phyloP scores from a whole-genome alignment of 768 basidiomycete species.

The Porphyrellus cyaneotinctus region DNA sequence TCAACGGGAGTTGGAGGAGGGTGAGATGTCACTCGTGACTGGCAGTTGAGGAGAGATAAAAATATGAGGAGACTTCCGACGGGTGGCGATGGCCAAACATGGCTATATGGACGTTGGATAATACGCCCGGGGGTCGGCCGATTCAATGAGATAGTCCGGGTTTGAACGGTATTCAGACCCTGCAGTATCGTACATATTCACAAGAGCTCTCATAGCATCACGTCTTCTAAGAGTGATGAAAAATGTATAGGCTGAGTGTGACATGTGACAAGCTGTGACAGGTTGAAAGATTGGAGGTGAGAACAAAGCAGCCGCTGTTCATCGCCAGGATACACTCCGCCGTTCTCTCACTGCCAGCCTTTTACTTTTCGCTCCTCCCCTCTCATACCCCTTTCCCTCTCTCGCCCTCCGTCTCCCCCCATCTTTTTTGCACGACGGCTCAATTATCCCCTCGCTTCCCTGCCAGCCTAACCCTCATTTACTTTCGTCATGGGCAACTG shows the following conservation, averaged over 20 bases:
- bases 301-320: constrained; percentile 22
- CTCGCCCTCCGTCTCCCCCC: not conserved
- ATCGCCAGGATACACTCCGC: constrained; percentile 9
- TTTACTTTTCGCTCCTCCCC: not conserved
- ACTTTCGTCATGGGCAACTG: constrained; percentile 60
- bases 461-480: not conserved
- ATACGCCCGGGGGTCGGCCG: not conserved
- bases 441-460: not conserved
- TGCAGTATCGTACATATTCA: no score
- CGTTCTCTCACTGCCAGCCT: constrained; percentile 5
- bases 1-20: no score
- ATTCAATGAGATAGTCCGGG: not conserved
- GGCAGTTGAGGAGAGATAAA: not conserved
- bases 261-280: constrained; percentile 23
- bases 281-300: constrained; percentile 13
- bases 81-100: constrained; percentile 17
- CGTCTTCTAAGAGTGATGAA: no score
- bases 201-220: no score
- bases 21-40: not conserved
- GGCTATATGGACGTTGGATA: constrained; percentile 14
- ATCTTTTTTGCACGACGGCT: not conserved
- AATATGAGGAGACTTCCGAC: constrained; percentile 3
- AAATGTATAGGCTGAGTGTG: not conserved
- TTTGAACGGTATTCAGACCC: no score
- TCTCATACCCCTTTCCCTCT: no score